Evolutionary conservation across 805 yeast genomes (phyloP), one percentile per base, ranked within the genome.

Genomic region (Starmerella roubikii): DNA sequence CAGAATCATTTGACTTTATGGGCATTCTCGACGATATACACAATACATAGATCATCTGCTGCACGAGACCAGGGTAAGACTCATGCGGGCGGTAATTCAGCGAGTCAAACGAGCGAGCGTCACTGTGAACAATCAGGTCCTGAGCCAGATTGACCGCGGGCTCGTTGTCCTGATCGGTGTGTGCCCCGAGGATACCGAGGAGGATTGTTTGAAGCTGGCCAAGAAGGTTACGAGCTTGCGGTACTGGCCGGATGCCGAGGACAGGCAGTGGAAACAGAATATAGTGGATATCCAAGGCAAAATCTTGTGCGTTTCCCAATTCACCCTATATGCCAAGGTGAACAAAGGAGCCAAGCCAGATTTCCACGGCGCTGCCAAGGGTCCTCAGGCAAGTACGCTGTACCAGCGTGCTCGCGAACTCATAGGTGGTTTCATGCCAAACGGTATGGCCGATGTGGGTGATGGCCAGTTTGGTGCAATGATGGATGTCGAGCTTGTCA

Each of bases 381-480:
- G 95, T 16, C 67, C 59, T 38, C 54, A 54, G 6, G 79, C 80
- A 3, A 49, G 55, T 7, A 65, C 54, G 29, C 55, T 73, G 37
- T 78, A 76, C 43, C 65, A 43, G 52, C 49, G 1, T 71, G 69
- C n/a, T 44, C 83, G 41, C 40, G 44, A 31, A 23, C 51, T 43
- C 34, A 41, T 60, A 21, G 54, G 52, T 15, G 37, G 34, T 7
- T 45, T 49, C 15, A 45, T 57, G 41, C 56, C 55, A 11, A 48
- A 51, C n/a, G 81, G 81, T 0, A 68, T 65, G 1, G 74, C 67
- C 0, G 72, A 71, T 34, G 93, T 85, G 3, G 69, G 77, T 46
- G 95, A 86, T 51, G 98, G 98, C 2, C 66, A 72, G 39, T 91
- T 91, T 56, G 98, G 97, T 0, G 97, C 88, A 10, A 82, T 88